Evolutionary conservation across 352 stramenopile genomes (phyloP), one percentile per base, ranked within the genome.

Genomic region (Lagenidium giganteum): DNA sequence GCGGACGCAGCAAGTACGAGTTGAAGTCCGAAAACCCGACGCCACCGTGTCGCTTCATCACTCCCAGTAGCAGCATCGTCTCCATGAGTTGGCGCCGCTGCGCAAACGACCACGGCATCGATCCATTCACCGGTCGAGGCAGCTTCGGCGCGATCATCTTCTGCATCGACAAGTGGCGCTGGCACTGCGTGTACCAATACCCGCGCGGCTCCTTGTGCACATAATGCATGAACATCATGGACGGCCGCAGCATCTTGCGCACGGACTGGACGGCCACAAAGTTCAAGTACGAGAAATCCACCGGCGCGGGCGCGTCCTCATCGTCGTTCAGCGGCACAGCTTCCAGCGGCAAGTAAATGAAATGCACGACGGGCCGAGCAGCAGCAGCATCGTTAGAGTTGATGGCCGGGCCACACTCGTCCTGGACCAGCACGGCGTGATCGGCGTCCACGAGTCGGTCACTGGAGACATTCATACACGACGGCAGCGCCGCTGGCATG

Each of bases 101-200:
- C 7, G 36, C 36, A 7, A 62, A 57, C n/a, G n/a, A n/a, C n/a
- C n/a, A n/a, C n/a, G n/a, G n/a, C n/a, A n/a, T n/a, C n/a, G n/a
- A n/a, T n/a, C n/a, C n/a, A n/a, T n/a, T n/a, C n/a, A n/a, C n/a
- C n/a, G n/a, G n/a, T n/a, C n/a, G n/a, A n/a, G n/a, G n/a, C 2
- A 61, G 33, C 23, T 57, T 48, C 1, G 64, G 64, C 2, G 54
- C 44, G n/a, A 71, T 21, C 32, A 76, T 58, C 12, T 62, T 52
- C 20, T 76, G 65, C 16, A 70, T 51, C 30, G 61, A 68, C 21
- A 76, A 37, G 28, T 72, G 59, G 2, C 65, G 57, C 38, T 76
- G 65, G 22, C 61, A 70, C 32, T 76, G 61, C 16, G 65, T 72
- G 51, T 60, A 76, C 65, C 65, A 76, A 8, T 64, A 47, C 14